Evolutionary conservation across 345 rosid species (phyloP), one percentile per base, ranked within the genome.

Genomic region (Citrus maxima): DNA sequence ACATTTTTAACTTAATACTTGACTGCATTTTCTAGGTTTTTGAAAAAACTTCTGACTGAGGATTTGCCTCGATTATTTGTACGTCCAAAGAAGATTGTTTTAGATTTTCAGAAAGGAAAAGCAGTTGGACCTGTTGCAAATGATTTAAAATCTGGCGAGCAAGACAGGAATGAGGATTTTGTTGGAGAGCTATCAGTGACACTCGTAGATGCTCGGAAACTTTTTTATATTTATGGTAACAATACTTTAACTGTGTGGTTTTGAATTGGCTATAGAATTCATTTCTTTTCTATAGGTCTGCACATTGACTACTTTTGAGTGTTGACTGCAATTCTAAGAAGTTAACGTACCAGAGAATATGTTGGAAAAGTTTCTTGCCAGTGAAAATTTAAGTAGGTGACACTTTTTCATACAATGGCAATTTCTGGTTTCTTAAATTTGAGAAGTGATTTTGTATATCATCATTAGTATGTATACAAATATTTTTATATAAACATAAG

Each of bases 51-150:
- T 84, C 93, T 94, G 59, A 96, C 98, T 27, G 98, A 84, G 86
- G 98, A 96, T 87, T 82, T 94, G 92, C 99, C 99, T 74, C 88
- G 84, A 74, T 78, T 94, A 79, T 96, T 96, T 88, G 98, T 94
- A 74, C 97, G 98, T 40, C 99, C 99, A 77, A 94, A 94, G 88
- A 96, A 94, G 90, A 96, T 96, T 81, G 98, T 96, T 77, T 86
- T 96, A 88, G 99, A 96, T 89, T 96, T 94, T 79, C 94, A 93
- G 66, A 93, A 93, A 79, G 99, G 97, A 75, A 90, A 87, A 83
- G 95, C 98, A 63, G 99, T 96, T 81, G 98, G 98, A 30, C 99
- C 97, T 67, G 83, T 93, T 62, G 74, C 90, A 72, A 88, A 80
- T 80, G 93, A 88, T 84, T 78, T 89, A 73, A 89, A 83, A 87